Conservation (phyloP, 441 rosid species). For the Viola pubescens region DNA sequence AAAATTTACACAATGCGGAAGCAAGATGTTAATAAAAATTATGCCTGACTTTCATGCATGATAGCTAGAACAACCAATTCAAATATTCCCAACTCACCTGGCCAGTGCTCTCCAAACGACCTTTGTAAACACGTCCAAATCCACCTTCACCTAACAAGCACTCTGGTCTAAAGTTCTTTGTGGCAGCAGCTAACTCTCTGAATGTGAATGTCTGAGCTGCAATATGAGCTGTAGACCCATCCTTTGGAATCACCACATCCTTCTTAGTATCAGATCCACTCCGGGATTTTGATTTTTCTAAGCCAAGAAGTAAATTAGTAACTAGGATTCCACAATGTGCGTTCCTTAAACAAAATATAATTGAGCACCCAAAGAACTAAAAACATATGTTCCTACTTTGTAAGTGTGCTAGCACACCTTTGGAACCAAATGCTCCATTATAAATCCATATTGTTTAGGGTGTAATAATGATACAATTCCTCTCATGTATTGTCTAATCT, state of each 20-base stretch:
- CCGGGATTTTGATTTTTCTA: slow-evolving; percentile 77
- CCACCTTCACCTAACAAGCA: slow-evolving; percentile 93
- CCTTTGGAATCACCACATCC: slow-evolving; percentile 57
- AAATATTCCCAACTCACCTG: slow-evolving; percentile 42
- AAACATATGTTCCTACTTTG: background rate
- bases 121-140: slow-evolving; percentile 96
- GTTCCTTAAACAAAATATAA: background rate
- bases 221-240: slow-evolving; percentile 59
- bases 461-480: background rate
- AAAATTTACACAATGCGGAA: background rate
- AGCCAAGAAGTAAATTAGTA: slow-evolving; percentile 8
- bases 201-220: slow-evolving; percentile 93
- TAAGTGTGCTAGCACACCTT: too few species aligned
- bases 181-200: slow-evolving; percentile 82
- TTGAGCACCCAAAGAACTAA: background rate
- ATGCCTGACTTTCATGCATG: background rate
- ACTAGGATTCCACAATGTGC: background rate
- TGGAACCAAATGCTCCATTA: too few species aligned
- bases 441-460: too few species aligned
- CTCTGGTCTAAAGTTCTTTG: slow-evolving; percentile 79
- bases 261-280: slow-evolving; percentile 59
- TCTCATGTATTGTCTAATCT: background rate
- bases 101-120: slow-evolving; percentile 85
- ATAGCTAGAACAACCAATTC: slow-evolving; percentile 1
- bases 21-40: background rate